Conservation (phyloP, 805 yeast species). For the Ogataea pignaliae region DNA sequence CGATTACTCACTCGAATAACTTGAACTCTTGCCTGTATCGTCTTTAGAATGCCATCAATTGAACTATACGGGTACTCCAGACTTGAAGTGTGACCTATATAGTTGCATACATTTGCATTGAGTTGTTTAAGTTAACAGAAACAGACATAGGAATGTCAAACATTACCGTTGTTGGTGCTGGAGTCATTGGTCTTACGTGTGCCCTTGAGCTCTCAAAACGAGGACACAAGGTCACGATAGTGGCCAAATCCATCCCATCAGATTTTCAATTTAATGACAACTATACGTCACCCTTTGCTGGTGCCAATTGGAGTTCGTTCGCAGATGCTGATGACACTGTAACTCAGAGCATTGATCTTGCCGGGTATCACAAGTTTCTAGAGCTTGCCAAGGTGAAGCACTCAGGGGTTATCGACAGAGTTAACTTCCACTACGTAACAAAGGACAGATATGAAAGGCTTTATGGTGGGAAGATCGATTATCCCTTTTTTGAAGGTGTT, state of each 20-base stretch:
- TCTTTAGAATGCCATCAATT: no score
- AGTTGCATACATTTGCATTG: neutral
- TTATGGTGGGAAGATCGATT: constrained; percentile 9
- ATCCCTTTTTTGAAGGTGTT: constrained; percentile 48
- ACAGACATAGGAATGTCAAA: neutral
- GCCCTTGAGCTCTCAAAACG: constrained; percentile 39
- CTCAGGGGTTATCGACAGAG: constrained; percentile 41
- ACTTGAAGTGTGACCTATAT: no score
- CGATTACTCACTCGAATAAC: no score
- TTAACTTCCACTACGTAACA: constrained; percentile 16
- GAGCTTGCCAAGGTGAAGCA: constrained; percentile 44
- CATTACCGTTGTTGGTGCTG: constrained; percentile 19
- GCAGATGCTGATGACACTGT: constrained; percentile 38
- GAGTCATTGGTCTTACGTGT: constrained; percentile 53
- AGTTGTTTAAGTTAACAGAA: no score
- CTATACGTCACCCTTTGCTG: constrained; percentile 66
- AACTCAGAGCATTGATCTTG: constrained; percentile 38
- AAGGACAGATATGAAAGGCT: constrained; percentile 11
- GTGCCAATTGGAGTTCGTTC: constrained; percentile 68
- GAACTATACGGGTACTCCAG: no score
- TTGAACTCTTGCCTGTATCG: no score
- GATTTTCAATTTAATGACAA: constrained; percentile 41
- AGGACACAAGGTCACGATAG: constrained; percentile 38
- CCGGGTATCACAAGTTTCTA: constrained; percentile 44
- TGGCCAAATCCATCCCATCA: constrained; percentile 50